Conservation (phyloP, 2,329 filamentous ascomycete species). For the Trichophyton simii region DNA sequence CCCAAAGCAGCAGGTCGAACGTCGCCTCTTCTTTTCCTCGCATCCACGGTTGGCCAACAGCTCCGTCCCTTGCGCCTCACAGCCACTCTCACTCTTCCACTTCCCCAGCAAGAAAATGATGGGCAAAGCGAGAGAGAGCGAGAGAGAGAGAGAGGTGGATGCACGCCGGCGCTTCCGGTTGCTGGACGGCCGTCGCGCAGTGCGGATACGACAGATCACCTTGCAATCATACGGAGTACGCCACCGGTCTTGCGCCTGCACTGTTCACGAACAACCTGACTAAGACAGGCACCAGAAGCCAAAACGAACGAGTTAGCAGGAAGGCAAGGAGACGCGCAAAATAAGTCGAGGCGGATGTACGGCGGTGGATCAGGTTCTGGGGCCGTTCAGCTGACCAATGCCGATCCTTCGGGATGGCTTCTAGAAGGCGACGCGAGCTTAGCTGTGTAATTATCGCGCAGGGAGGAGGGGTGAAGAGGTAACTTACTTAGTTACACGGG, state of each 20-base stretch:
- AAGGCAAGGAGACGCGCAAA: not conserved
- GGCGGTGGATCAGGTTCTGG: not conserved
- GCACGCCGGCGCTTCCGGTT: not conserved
- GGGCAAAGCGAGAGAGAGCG: not conserved
- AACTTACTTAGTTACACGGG: not conserved
- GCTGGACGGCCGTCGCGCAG: not conserved
- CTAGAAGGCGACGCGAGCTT: not conserved
- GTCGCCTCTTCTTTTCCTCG: not conserved
- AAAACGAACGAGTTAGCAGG: not conserved
- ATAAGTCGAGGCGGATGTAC: not conserved
- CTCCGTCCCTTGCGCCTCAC: not conserved
- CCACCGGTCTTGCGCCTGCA: not conserved
- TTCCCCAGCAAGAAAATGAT: not conserved
- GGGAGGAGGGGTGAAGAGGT: not conserved
- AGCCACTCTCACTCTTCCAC: too few species aligned
- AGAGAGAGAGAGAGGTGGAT: too few species aligned
- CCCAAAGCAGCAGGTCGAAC: not conserved
- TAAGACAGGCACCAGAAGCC: not conserved
- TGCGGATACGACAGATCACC: not conserved
- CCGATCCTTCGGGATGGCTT: constrained; percentile 5
- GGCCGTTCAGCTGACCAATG: constrained; percentile 1
- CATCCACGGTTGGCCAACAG: not conserved
- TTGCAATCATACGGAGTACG: not conserved
- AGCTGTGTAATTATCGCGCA: constrained; percentile 1
- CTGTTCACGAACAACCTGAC: not conserved